Evolutionary conservation across 192 early-diverging fungal species (phyloP).

Genomic region (Chytriomyces confervae): DNA sequence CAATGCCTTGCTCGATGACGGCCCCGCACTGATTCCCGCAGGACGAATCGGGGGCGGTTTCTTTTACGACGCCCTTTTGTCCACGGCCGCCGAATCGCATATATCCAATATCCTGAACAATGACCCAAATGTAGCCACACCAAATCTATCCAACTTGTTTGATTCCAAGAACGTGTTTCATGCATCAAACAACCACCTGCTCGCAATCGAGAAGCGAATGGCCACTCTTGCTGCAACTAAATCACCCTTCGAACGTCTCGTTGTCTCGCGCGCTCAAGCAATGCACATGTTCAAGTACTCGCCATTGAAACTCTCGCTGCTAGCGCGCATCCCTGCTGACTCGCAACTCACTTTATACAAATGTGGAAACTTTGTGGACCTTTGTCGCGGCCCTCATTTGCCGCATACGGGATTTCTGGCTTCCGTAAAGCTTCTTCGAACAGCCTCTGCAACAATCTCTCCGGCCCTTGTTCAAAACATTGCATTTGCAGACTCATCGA

Average conservation of each 20-base stretch:
- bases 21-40: conserved; percentile 57
- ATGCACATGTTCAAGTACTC: conserved; percentile 70
- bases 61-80: conserved; percentile 77
- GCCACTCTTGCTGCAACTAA: conserved; percentile 59
- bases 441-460: conserved; percentile 44
- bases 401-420: conserved; percentile 68
- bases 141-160: conserved; percentile 18
- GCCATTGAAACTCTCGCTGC: conserved; percentile 76
- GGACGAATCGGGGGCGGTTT: conserved; percentile 68
- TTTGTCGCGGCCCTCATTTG: conserved; percentile 80
- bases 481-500: not conserved
- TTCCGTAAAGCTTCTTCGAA: conserved; percentile 58
- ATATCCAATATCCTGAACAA: conserved; percentile 37
- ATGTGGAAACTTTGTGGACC: conserved; percentile 75
- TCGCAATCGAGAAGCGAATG: conserved; percentile 43
- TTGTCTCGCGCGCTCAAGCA: conserved; percentile 64
- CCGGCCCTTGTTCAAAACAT: not conserved
- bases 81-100: too few relatives aligned
- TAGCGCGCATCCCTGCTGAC: conserved; percentile 55
- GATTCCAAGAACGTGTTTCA: conserved; percentile 46
- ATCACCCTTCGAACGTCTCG: conserved; percentile 68
- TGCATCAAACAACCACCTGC: conserved; percentile 60
- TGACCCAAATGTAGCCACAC: conserved; percentile 28
- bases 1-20: conserved; percentile 70
- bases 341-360: conserved; percentile 67